phyloP scores from a whole-genome alignment of 2,329 filamentous ascomycete species.

The Cladosporium cucumerinum region DNA sequence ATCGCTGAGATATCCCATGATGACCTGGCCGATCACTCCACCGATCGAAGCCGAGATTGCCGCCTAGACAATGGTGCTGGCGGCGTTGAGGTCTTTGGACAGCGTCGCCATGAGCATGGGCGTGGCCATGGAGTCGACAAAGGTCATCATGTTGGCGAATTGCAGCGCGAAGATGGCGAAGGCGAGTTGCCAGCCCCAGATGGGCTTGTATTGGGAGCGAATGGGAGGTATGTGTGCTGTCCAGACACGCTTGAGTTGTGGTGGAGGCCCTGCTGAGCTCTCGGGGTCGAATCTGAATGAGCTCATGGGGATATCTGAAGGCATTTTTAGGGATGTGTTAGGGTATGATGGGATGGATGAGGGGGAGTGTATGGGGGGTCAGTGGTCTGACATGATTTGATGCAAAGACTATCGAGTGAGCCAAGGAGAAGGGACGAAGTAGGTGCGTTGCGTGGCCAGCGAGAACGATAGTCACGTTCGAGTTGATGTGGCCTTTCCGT shows the following conservation, averaged over 20 bases:
- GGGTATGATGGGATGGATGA: not conserved
- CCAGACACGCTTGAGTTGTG: slow-evolving; percentile 8
- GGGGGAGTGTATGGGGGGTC: not conserved
- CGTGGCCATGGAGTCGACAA: slow-evolving; percentile 20
- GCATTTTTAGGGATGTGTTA: not conserved
- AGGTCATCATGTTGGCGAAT: slow-evolving; percentile 12
- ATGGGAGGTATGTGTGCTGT: slow-evolving; percentile 11
- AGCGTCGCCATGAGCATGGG: slow-evolving; percentile 19
- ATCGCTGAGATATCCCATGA: slow-evolving; percentile 26
- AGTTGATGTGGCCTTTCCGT: not conserved
- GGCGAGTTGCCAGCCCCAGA: not conserved
- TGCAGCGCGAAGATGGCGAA: slow-evolving; percentile 10
- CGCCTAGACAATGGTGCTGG: slow-evolving; percentile 22
- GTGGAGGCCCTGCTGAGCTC: not conserved
- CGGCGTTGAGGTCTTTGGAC: slow-evolving; percentile 18
- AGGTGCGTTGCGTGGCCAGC: not conserved
- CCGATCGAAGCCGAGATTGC: slow-evolving; percentile 20
- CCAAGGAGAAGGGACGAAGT: not conserved
- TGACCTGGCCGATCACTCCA: slow-evolving; percentile 21
- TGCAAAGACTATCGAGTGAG: not conserved
- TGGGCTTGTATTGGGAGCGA: slow-evolving; percentile 8
- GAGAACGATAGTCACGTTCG: not conserved
- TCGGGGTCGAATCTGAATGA: not conserved
- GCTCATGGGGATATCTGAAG: slow-evolving; percentile 1
- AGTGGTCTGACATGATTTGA: not conserved